These are phyloP conservation scores for Kalanchoe fedtschenkoi DNA, from an alignment of 164 flowering plant genomes.

Conservation along the genomic window DNA sequence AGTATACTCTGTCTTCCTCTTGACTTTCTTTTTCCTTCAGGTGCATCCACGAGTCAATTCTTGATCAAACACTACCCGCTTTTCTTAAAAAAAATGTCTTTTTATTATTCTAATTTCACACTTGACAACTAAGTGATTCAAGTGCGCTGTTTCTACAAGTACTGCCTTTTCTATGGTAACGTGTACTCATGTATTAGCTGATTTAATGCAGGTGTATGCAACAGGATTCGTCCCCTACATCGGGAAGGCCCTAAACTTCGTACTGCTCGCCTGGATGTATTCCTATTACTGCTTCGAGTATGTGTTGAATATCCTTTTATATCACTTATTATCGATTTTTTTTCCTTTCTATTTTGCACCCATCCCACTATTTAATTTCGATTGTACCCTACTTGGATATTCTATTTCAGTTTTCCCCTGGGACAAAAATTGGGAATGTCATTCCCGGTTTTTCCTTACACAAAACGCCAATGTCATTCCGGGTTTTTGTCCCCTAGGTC, in stretches of 20 bases:
- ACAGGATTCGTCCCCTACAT: conserved; percentile 64
- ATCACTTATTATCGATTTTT: background rate
- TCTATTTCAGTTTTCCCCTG: too few species aligned
- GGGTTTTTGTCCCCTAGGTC: too few species aligned
- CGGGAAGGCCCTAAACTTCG: conserved; percentile 72
- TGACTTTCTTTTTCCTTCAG: conserved; percentile 76
- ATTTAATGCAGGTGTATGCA: conserved; percentile 57
- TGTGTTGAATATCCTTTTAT: conserved; percentile 16
- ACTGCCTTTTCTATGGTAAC: background rate
- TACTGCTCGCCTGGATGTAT: conserved; percentile 94
- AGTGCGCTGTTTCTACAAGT: background rate
- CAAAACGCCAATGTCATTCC: too few species aligned
- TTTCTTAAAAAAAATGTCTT: background rate
- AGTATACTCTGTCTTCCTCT: conserved; percentile 55
- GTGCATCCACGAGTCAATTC: conserved; percentile 22
- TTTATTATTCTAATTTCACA: background rate
- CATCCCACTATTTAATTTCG: too few species aligned
- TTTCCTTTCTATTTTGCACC: background rate
- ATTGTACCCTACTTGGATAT: too few species aligned
- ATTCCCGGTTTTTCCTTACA: too few species aligned
- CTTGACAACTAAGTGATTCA: background rate
- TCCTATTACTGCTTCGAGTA: conserved; percentile 96
- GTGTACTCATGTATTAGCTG: background rate
- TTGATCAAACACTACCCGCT: background rate
- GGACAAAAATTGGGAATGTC: too few species aligned